Evolutionary conservation across 306 rosid species (phyloP), one percentile per base, ranked within the genome.

Genomic region (Chamaecrista fasciculata): DNA sequence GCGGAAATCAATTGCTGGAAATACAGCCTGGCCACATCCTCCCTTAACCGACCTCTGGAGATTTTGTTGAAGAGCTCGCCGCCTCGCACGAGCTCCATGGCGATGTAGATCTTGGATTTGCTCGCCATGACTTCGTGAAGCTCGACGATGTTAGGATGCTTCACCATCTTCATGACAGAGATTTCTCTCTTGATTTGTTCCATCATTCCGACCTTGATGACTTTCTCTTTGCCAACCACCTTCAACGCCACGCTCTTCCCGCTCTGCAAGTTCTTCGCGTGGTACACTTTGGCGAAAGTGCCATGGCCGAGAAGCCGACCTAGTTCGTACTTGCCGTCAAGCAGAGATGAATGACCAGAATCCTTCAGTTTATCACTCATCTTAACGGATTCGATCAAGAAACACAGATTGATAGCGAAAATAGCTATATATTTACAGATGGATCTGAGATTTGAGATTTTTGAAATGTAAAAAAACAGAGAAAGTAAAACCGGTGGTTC

Each of bases 301-400:
- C 97, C 97, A n/a, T 88, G 96, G 2, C 97, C 97, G 10, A 91
- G 63, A 24, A 91, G 55, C 1, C 96, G 86, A 1, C 97, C 97
- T 2, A 91, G 80, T 66, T 91, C 97, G 79, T 88, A 91, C 69
- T 91, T 91, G 0, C 97, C 97, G 10, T 86, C 87, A 10, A 91
- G 97, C 46, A 91, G 9, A 1, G 78, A 23, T 1, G 92, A 75
- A 26, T 47, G 34, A 8, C 43, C 40, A 5, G 62, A 56, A 6
- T 80, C 84, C 43, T 43, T 72, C 24, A 43, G 44, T 25, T 83
- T 83, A 1, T 84, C 81, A 26, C 40, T 66, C 95, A 84, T 78
- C 4, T 2, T n/a, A 2, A n/a, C n/a, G n/a, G 19, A n/a, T n/a
- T 8, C 24, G n/a, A 9, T 16, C 25, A n/a, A 31, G 7, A 4